Conservation (phyloP, 805 yeast genomes). For the Pichia sporocuriosa region DNA sequence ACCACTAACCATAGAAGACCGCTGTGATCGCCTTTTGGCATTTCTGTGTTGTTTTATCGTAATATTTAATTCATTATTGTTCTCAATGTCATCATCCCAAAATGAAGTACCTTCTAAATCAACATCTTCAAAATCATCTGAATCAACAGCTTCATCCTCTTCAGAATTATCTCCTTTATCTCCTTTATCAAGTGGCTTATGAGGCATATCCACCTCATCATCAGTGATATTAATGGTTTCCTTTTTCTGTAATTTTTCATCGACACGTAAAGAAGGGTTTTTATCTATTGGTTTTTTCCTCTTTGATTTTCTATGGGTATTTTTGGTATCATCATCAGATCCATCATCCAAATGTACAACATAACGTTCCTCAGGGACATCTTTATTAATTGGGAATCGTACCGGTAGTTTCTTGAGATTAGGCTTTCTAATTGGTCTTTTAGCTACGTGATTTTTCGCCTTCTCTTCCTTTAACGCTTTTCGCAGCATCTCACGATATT, state of each 20-base stretch:
- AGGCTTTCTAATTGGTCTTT: constrained; percentile 22
- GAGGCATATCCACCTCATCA: no score
- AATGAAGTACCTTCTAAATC: constrained; percentile 20
- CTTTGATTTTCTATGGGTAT: not conserved
- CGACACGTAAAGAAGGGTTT: no score
- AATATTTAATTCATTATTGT: constrained; percentile 19
- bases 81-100: constrained; percentile 4
- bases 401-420: no score
- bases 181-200: not conserved
- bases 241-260: not conserved
- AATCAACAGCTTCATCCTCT: constrained; percentile 31
- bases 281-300: no score
- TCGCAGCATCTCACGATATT: constrained; percentile 19
- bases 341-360: constrained; percentile 8
- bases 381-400: not conserved
- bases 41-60: constrained; percentile 14
- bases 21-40: constrained; percentile 21
- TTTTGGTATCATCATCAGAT: constrained; percentile 11
- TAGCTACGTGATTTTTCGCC: not conserved
- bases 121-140: constrained; percentile 37
- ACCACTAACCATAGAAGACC: constrained; percentile 34
- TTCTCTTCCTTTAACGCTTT: constrained; percentile 15
- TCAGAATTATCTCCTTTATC: constrained; percentile 14
- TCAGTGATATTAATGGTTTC: not conserved
- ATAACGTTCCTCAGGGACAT: constrained; percentile 2